These are phyloP conservation scores for Aspergillus udagawae DNA, from an alignment of 2,329 filamentous ascomycete species.

Conservation along the genomic window DNA sequence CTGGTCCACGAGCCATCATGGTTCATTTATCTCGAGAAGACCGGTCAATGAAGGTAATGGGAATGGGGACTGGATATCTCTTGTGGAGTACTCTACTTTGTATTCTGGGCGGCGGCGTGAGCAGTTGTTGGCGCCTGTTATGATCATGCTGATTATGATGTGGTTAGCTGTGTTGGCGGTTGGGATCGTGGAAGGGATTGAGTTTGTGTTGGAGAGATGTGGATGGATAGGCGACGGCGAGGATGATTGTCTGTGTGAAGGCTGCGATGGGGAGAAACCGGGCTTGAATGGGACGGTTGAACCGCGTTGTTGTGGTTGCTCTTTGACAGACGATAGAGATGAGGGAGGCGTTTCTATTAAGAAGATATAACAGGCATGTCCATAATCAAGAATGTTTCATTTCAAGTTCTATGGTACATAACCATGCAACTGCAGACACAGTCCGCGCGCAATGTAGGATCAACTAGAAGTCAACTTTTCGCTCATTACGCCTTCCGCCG, in stretches of 20 bases:
- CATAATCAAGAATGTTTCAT: not conserved
- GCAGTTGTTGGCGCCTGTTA: not conserved
- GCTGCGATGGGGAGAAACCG: not conserved
- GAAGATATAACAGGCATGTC: not conserved
- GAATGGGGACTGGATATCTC: not conserved
- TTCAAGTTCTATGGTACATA: not conserved
- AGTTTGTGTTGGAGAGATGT: not conserved
- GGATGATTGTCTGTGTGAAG: not conserved
- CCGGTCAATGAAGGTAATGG: not conserved
- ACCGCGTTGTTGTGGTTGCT: not conserved
- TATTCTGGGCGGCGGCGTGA: not conserved
- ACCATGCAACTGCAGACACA: not conserved
- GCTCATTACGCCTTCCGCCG: not conserved
- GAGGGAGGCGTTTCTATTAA: not conserved
- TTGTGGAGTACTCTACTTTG: not conserved
- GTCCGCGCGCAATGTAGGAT: not conserved
- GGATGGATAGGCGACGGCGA: not conserved
- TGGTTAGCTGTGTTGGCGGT: not conserved
- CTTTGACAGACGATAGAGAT: not conserved
- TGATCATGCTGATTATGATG: not conserved
- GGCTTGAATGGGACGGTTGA: not conserved
- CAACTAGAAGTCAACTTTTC: not conserved
- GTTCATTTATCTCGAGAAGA: not conserved
- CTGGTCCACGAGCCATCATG: not conserved
- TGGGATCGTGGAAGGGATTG: not conserved